Base-by-base conservation (phyloP, 208 protist genomes). In the Naegleria fowleri region DNA sequence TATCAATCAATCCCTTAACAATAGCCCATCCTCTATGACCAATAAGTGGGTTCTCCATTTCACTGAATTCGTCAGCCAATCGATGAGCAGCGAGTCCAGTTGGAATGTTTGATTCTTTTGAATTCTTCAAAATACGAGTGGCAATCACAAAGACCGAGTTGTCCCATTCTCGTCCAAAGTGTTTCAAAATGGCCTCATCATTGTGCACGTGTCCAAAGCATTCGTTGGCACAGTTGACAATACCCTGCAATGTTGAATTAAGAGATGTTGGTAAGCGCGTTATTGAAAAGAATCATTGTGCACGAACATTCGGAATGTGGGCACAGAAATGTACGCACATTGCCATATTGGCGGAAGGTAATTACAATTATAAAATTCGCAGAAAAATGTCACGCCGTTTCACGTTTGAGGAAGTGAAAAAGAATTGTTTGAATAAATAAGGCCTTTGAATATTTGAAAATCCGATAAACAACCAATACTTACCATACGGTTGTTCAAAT, bases 141-240 rank as follows among this genome's bases (percentile, higher is more conserved):
- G 40, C 39, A 51, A 51, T 86, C 19, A 40, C 33, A 48, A 33
- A 86, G 22, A 86, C 33, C 6, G 83, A 19, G 48, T 86, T 43
- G 5, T 86, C 39, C 83, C 83, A 86, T 33, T 43, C 39, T 51
- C 83, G 41, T n/a, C 39, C 83, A 33, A 86, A 86, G 16, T 86
- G 83, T 33, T 33, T 41, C 6, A 19, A 33, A 86, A 86, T 86
- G 5, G 40, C 40, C 48, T 19, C 19, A n/a, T 86, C 83, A 51
- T 86, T 48, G 1, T 48, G 7, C 1, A 86, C 40, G n/a, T 86
- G 48, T n/a, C 83, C 83, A 86, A 40, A 86, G 33, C 16, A 25
- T 48, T 86, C 83, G 48, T 86, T 86, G 7, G 83, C 83, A 51
- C 83, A 86, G 33, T 86, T 86, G 16, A 86, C 83, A 86, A 86